Percentiles rank a stretch among this genome's conserved stretches.
Conservation (phyloP, 2,329 filamentous ascomycete species). For the Aspergillus hortae region DNA sequence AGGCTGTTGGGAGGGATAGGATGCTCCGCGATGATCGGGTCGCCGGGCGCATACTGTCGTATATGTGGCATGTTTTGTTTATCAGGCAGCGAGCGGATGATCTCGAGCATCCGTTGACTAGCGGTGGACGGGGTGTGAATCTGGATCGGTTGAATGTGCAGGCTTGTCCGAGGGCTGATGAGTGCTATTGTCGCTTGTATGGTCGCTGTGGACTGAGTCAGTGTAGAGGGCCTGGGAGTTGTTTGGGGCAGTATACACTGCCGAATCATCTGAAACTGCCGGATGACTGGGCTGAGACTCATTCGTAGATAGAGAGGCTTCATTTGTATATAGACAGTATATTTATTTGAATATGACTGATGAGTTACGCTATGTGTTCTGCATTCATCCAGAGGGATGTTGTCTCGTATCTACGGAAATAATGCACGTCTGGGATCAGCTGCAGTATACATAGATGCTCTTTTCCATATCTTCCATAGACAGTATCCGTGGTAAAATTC, state of each 20-base stretch:
- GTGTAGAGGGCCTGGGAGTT: constrained; percentile 31
- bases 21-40: constrained; percentile 43
- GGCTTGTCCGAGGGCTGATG: constrained; percentile 36
- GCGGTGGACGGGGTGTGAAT: constrained; percentile 21
- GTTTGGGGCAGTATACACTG: constrained; percentile 38
- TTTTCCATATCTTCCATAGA: too few species aligned
- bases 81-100: constrained; percentile 21
- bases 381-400: too few species aligned
- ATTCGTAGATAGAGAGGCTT: constrained; percentile 9
- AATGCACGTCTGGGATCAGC: too few species aligned
- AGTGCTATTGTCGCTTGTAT: constrained; percentile 46
- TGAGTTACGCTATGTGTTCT: too few species aligned
- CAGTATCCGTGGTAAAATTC: too few species aligned
- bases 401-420: too few species aligned
- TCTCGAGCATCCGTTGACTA: too few species aligned
- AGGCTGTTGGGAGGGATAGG: constrained; percentile 16
- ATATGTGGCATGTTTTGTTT: constrained; percentile 51
- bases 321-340: too few species aligned
- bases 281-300: constrained; percentile 29
- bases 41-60: constrained; percentile 46
- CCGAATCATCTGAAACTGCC: constrained; percentile 37
- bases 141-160: constrained; percentile 35
- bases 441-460: too few species aligned
- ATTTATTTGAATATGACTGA: too few species aligned
- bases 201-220: constrained; percentile 35